Base-by-base conservation (phyloP, 331 rosid species). In the Saraca asoca region DNA sequence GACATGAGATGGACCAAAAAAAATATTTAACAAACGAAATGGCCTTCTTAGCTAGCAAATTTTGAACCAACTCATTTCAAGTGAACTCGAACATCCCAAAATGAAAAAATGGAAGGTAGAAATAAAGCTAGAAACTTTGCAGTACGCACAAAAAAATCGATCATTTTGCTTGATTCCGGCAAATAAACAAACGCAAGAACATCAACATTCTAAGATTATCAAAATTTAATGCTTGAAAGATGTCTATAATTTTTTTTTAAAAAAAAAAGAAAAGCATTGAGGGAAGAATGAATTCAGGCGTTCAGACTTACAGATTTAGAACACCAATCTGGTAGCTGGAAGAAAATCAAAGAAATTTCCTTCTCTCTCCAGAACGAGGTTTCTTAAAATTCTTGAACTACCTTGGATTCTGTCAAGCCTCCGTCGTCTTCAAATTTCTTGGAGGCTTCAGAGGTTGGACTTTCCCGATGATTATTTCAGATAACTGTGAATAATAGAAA, bases 361-460 rank as follows among this genome's bases (percentile, higher is more conserved):
- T 52, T 20, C 7, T 33, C 4, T 14, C 51, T 38, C 10, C 31
- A 58, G 0, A 18, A 69, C 11, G 72, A 24, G 38, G 20, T 43
- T 69, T 31, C 19, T 15, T 14, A 14, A 13, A 51, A 53, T 46
- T 66, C 34, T 52, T 38, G 62, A 46, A 58, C 19, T 55, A 5
- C 31, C 45, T 51, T 58, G 31, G 53, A 51, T 58, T 64, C 8
- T 57, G n/a, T 58, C 56, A 64, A 83, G 51, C 61, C 55, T 69
- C 51, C 37, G 72, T 19, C 20, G 62, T 56, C 46, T 43, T 44
- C 58, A 39, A 79, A 37, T 8, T 56, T 69, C 61, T 57, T n/a
- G 78, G 67, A 58, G 80, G 78, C 62, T 79, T 86, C 72, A 71
- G 80, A 64, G 78, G 64, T 71, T 42, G 81, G 64, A 69, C 67